Percentiles rank a stretch among this genome's conserved stretches.
phyloP scores from a whole-genome alignment of 306 rosid genomes.

The Prunus salicina region DNA sequence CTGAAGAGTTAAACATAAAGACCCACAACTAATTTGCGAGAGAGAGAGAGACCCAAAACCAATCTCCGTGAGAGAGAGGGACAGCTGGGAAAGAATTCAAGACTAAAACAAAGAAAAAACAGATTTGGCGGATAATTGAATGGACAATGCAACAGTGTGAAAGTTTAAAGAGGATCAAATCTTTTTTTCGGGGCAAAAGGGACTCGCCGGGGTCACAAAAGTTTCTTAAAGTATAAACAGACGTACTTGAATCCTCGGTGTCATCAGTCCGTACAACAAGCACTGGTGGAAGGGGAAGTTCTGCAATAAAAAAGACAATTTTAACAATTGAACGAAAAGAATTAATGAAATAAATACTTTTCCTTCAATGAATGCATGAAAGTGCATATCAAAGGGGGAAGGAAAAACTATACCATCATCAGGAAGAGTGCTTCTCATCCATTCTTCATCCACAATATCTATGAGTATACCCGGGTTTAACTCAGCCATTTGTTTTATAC shows the following conservation, averaged over 20 bases:
- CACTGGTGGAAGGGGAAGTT: conserved; percentile 73
- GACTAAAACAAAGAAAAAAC: too few species aligned
- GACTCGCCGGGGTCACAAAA: not conserved
- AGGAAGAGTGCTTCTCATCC: conserved; percentile 91
- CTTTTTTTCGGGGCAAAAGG: not conserved
- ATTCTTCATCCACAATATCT: conserved; percentile 83
- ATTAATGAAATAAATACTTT: not conserved
- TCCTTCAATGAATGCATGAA: not conserved
- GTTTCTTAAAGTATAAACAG: not conserved
- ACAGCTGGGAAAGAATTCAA: too few species aligned
- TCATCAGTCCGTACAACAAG: conserved; percentile 72
- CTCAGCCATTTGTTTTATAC: conserved; percentile 46
- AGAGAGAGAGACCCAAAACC: too few species aligned
- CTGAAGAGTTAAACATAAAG: too few species aligned
- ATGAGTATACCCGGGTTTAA: conserved; percentile 58
- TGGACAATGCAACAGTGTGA: not conserved
- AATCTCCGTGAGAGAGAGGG: too few species aligned
- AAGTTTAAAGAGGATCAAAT: not conserved
- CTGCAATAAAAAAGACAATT: conserved; percentile 32
- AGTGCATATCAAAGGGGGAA: not conserved
- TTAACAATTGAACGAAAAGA: not conserved
- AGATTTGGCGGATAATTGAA: not conserved
- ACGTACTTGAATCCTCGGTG: conserved; percentile 74
- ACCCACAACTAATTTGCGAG: too few species aligned
- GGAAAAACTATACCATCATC: conserved; percentile 50